Evolutionary conservation across 768 basidiomycete genomes (phyloP), one percentile per base, ranked within the genome.

Genomic region (Leccinellum rugosiceps): DNA sequence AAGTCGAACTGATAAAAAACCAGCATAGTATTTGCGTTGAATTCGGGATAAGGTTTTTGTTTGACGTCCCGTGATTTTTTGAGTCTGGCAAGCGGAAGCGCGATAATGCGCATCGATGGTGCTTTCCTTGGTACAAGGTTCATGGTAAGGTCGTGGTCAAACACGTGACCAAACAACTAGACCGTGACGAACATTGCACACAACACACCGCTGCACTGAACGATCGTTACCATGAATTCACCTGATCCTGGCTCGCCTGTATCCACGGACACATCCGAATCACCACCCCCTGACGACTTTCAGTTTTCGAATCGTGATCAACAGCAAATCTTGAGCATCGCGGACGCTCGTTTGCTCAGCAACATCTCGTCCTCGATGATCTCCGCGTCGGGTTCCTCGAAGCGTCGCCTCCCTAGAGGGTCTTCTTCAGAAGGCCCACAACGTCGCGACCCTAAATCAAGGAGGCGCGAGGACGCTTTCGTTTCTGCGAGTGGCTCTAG

Each of bases 381-480:
- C 30, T 32, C 67, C 23, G 52, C 58, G 23, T 55, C 72, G 21
- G 65, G 72, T 51, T 67, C 78, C 25, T 77, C 82, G 11, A 83
- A 83, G 62, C 79, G 82, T 15, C 78, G 81, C 32, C 71, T 81
- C n/a, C 81, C 81, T 6, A 74, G 72, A 38, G 76, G 81, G n/a
- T 71, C 77, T 34, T 74, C 76, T 14, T 76, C 72, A 28, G 76
- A 75, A 56, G 72, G 74, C 10, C 72, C 76, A 43, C 77, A 78
- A 32, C 74, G 73, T 58, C 74, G 83, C 45, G 83, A 84, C 62
- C 69, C 78, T 1, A 84, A 84, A 60, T 74, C 77, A 17, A 72
- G 83, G 60, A 78, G 78, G 54, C 73, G 80, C 44, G 80, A 78
- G 49, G 82, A 80, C 60, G 66, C 72, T 2, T 64, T 73, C 58